phyloP scores from a whole-genome alignment of 306 rosid species.

The Cercis canadensis region DNA sequence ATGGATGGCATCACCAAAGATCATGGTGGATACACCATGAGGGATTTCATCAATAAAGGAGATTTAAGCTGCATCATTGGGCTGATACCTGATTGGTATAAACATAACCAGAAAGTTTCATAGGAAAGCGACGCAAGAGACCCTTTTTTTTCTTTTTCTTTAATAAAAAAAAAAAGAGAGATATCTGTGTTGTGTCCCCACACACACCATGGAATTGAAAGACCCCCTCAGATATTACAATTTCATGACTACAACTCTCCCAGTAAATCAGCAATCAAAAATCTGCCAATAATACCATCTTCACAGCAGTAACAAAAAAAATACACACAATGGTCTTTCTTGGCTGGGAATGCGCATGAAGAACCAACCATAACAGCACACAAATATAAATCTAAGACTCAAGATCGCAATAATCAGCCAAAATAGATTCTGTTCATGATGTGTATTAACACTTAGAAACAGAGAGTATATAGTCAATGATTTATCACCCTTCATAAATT shows the following conservation, averaged over 20 bases:
- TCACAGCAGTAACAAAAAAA: not conserved
- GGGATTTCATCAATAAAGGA: no score
- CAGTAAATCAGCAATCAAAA: not conserved
- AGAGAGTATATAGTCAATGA: slow-evolving; percentile 3
- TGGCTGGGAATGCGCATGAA: not conserved
- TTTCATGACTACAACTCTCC: no score
- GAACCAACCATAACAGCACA: not conserved
- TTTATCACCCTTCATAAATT: not conserved
- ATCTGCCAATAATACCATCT: not conserved
- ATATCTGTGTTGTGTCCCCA: not conserved
- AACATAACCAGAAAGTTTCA: no score
- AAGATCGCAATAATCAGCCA: not conserved
- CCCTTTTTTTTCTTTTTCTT: not conserved
- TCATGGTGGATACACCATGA: no score
- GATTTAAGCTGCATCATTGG: no score
- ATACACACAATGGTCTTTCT: no score
- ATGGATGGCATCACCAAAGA: no score
- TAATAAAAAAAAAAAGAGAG: not conserved
- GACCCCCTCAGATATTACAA: not conserved
- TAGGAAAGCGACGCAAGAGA: no score
- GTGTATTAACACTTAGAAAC: slow-evolving; percentile 36
- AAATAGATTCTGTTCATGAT: slow-evolving; percentile 4
- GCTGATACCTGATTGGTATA: no score
- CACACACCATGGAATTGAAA: not conserved
- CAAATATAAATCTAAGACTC: not conserved